Conservation (phyloP, 2,329 filamentous ascomycete species). For the Aspergillus amoenus region DNA sequence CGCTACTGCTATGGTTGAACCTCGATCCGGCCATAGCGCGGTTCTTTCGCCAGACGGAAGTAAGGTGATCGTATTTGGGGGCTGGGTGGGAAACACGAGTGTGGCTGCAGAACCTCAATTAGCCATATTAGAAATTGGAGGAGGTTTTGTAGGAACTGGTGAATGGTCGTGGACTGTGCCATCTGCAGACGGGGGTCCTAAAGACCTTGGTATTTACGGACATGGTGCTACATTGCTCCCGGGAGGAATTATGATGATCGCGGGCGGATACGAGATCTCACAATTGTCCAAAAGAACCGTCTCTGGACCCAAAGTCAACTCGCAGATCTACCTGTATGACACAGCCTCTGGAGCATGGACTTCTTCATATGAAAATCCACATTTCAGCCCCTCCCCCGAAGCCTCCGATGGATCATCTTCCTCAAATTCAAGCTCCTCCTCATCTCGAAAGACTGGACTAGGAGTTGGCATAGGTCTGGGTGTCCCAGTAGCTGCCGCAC, state of each 20-base stretch:
- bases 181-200: conserved; percentile 36
- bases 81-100: conserved; percentile 82
- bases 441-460: conserved; percentile 55
- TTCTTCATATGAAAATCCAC: conserved; percentile 55
- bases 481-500: conserved; percentile 51
- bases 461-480: conserved; percentile 67
- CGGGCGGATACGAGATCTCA: conserved; percentile 57
- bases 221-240: conserved; percentile 63
- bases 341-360: conserved; percentile 60
- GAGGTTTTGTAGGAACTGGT: conserved; percentile 62
- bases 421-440: conserved; percentile 22
- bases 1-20: conserved; percentile 61
- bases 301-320: conserved; percentile 36
- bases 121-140: conserved; percentile 71
- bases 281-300: conserved; percentile 39
- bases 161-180: conserved; percentile 48
- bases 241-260: conserved; percentile 61
- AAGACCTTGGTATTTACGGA: conserved; percentile 56
- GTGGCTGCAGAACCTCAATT: conserved; percentile 80
- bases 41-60: conserved; percentile 76
- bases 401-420: conserved; percentile 4
- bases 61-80: conserved; percentile 77
- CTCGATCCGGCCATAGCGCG: conserved; percentile 84
- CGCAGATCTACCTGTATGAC: conserved; percentile 60
- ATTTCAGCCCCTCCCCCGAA: conserved; percentile 7